These are phyloP conservation scores for Helicostylum pulchrum DNA, from an alignment of 192 early-diverging fungal species.

Conservation along the genomic window DNA sequence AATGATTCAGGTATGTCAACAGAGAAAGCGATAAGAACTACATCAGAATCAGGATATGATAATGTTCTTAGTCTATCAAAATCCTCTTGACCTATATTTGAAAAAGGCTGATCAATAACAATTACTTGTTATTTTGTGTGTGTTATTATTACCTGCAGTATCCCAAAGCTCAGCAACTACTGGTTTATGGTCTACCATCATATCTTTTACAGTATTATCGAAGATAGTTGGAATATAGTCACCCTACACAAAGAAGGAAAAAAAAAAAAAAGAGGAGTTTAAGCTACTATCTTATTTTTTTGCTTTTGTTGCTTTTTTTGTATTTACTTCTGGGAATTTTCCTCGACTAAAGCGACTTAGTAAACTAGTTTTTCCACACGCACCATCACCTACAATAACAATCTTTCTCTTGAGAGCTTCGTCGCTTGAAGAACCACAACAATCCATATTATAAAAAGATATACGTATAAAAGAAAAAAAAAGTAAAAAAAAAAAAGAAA, in stretches of 20 bases:
- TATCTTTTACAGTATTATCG: constrained; percentile 36
- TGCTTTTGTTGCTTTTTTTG: background rate
- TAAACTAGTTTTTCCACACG: constrained; percentile 37
- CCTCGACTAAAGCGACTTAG: constrained; percentile 35
- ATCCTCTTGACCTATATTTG: constrained; percentile 25
- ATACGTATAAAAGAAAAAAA: no score
- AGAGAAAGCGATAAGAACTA: constrained; percentile 23
- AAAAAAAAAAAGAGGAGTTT: background rate
- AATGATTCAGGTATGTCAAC: constrained; percentile 34
- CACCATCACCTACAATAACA: constrained; percentile 30
- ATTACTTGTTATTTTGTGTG: background rate
- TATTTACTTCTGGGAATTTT: constrained; percentile 32
- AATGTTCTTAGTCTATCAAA: constrained; percentile 25
- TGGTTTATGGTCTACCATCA: constrained; percentile 23
- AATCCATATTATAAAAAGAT: constrained; percentile 1
- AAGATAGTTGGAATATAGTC: constrained; percentile 38
- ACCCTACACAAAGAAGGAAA: constrained; percentile 7
- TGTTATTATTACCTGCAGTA: constrained; percentile 34
- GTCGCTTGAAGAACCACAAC: constrained; percentile 1
- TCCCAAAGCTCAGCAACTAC: constrained; percentile 35
- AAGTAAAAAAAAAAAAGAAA: background rate
- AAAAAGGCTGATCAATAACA: background rate
- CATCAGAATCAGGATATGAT: constrained; percentile 25
- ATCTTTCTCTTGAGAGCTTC: constrained; percentile 18
- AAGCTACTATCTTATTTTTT: background rate